These are phyloP conservation scores for Monosporascus ibericus DNA, from an alignment of 2,329 filamentous ascomycete genomes.

Conservation along the genomic window DNA sequence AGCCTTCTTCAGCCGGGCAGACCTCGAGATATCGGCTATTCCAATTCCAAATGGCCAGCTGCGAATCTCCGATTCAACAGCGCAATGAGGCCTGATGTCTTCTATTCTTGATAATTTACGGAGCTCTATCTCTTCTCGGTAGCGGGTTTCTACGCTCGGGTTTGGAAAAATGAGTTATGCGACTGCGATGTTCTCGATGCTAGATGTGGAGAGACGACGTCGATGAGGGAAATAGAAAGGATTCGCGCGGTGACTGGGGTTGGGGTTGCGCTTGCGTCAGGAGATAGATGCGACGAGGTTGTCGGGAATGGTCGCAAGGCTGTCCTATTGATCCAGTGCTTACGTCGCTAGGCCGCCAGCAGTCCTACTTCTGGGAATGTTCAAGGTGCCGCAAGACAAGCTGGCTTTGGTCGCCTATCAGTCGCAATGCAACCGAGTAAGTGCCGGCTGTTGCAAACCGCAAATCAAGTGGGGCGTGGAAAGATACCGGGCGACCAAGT, in stretches of 20 bases:
- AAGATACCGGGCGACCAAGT: background rate
- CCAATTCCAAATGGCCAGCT: background rate
- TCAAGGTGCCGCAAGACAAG: background rate
- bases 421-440: background rate
- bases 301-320: background rate
- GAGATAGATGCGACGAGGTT: background rate
- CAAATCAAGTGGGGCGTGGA: background rate
- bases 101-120: background rate
- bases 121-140: background rate
- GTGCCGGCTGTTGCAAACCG: background rate
- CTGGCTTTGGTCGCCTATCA: background rate
- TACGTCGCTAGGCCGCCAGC: background rate
- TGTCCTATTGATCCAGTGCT: background rate
- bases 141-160: background rate
- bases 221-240: background rate
- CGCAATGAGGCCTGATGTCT: background rate
- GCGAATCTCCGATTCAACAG: background rate
- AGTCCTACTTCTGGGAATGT: background rate
- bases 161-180: background rate
- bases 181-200: background rate
- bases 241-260: background rate
- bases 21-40: background rate
- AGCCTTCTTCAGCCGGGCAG: slow-evolving; percentile 3
- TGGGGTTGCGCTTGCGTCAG: background rate
- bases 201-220: background rate